phyloP scores from a whole-genome alignment of 768 basidiomycete genomes.

The Strobilomyces echinocephalus region DNA sequence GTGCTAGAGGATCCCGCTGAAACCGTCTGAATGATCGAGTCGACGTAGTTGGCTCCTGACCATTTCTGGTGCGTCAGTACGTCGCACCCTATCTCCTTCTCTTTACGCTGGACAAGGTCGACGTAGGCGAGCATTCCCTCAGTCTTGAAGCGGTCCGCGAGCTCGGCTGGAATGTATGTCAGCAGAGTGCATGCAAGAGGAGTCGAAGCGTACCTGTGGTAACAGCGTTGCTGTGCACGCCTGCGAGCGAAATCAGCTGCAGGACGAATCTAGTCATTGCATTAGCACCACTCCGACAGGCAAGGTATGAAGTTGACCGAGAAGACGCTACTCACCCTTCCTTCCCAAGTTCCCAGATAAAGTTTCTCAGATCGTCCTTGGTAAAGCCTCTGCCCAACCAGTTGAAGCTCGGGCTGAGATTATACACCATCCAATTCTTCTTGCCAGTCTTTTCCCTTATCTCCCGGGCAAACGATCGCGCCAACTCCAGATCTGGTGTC shows the following conservation, averaged over 20 bases:
- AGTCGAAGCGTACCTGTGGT: constrained; percentile 53
- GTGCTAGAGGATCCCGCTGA: constrained; percentile 89
- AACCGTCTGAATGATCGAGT: constrained; percentile 76
- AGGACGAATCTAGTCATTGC: constrained; percentile 63
- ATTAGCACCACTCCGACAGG: not conserved
- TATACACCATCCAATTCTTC: constrained; percentile 81
- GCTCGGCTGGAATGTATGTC: constrained; percentile 50
- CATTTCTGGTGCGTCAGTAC: constrained; percentile 95
- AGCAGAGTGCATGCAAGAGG: not conserved
- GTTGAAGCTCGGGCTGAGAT: constrained; percentile 91
- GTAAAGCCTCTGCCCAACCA: constrained; percentile 83
- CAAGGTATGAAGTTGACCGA: not conserved
- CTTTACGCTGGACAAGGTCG: constrained; percentile 79
- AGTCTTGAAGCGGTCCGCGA: constrained; percentile 72
- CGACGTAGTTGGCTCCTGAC: constrained; percentile 91
- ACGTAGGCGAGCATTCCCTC: constrained; percentile 95
- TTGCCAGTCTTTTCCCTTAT: constrained; percentile 65
- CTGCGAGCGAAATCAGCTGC: constrained; percentile 84
- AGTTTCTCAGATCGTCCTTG: constrained; percentile 72
- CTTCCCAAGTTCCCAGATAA: constrained; percentile 86
- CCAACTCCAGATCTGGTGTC: constrained; percentile 76
- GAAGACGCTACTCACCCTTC: constrained; percentile 54
- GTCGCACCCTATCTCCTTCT: constrained; percentile 84
- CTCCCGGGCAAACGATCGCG: constrained; percentile 68
- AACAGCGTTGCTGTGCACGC: constrained; percentile 81